Evolutionary conservation across 2,329 filamentous ascomycete genomes (phyloP).

Genomic region (Trichophyton schoenleinii): DNA sequence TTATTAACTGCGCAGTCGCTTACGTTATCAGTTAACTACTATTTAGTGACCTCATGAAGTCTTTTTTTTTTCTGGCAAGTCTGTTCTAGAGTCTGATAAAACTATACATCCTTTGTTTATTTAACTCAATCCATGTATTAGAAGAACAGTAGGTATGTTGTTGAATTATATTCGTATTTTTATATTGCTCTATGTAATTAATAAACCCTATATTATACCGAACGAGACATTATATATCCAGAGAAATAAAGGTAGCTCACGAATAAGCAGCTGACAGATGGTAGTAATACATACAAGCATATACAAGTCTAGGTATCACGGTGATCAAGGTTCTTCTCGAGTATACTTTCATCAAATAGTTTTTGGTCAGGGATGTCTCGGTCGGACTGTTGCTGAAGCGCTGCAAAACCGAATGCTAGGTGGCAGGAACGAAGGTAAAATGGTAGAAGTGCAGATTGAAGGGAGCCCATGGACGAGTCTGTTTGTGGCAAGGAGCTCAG

Average conservation of each 20-base stretch:
- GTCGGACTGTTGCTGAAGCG: neutral
- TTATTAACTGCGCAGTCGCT: no score
- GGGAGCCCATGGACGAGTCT: slow-evolving; percentile 4
- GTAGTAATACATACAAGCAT: neutral
- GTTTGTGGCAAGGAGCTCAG: neutral
- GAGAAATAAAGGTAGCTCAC: neutral
- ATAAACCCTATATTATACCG: no score
- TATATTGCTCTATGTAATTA: neutral
- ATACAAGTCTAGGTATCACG: neutral
- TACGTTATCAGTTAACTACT: no score
- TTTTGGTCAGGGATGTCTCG: neutral
- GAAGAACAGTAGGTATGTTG: no score
- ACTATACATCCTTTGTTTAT: no score
- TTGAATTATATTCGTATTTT: neutral
- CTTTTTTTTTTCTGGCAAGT: no score
- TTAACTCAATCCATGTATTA: no score
- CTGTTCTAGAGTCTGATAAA: no score
- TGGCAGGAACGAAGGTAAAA: slow-evolving; percentile 28
- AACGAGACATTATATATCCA: neutral
- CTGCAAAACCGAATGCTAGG: slow-evolving; percentile 27
- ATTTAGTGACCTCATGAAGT: no score
- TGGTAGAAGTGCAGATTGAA: slow-evolving; percentile 21
- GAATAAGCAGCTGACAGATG: neutral
- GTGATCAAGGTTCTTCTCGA: neutral
- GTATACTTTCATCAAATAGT: neutral